Percentiles rank a stretch among this genome's conserved stretches.
These are phyloP conservation scores for Choanephora cucurbitarum DNA, from an alignment of 371 early-diverging fungal genomes.

Conservation along the genomic window DNA sequence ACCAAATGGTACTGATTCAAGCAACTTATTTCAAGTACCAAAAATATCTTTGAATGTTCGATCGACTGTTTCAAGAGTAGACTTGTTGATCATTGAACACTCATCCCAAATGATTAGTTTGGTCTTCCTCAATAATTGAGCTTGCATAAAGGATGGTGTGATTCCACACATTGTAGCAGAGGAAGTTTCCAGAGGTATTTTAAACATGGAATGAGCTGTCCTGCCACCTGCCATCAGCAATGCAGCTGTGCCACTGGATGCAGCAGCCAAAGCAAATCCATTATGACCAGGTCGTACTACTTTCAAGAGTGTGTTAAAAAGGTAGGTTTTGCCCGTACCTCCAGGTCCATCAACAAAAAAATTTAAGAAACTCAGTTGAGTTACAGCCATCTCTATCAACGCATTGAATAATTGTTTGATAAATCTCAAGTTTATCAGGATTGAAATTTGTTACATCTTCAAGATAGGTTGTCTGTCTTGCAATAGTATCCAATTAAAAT, in stretches of 20 bases:
- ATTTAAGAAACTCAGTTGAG: background rate
- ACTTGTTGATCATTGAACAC: constrained; percentile 17
- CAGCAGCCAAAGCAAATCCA: constrained; percentile 6
- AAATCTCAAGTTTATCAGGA: background rate
- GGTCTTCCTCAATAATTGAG: constrained; percentile 8
- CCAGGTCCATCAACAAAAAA: constrained; percentile 23
- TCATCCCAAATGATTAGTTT: constrained; percentile 31
- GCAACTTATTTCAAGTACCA: background rate
- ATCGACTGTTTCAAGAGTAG: constrained; percentile 27
- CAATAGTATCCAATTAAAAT: too few species aligned
- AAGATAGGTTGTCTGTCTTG: too few species aligned
- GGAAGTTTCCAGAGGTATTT: constrained; percentile 15
- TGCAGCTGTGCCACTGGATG: constrained; percentile 29
- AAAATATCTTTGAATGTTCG: constrained; percentile 27
- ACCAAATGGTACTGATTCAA: constrained; percentile 28
- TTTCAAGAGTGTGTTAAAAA: background rate
- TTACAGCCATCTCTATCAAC: background rate
- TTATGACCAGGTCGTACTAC: background rate
- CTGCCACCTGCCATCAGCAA: constrained; percentile 23
- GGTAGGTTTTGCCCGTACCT: constrained; percentile 11
- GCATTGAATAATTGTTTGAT: background rate
- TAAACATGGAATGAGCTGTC: constrained; percentile 24
- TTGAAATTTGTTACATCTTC: too few species aligned
- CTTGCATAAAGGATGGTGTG: background rate
- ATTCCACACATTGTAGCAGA: constrained; percentile 14